Evolutionary conservation across 2,329 filamentous ascomycete species (phyloP), one percentile per base, ranked within the genome.

Genomic region (Chrysoporthe cubensis): DNA sequence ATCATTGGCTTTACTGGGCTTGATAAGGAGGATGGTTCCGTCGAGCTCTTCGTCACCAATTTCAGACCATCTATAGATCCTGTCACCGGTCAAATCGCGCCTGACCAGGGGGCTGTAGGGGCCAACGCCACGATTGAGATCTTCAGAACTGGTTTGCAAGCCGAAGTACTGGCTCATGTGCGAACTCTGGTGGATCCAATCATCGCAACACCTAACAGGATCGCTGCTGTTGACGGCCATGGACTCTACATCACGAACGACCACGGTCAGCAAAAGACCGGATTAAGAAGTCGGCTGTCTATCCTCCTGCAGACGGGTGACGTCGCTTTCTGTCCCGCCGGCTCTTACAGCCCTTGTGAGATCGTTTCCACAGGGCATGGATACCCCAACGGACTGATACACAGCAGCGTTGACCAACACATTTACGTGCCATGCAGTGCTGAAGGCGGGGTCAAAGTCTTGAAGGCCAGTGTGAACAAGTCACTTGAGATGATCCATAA

Each of bases 1-100:
- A 50, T 79, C 5, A 69, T 72, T 8, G 78, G 79, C 1, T 74
- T 80, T 9, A 71, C 72, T 0, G 79, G 74, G 0, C 34, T 74
- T 0, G 77, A 78, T n/a, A 62, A 69, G n/a, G 21, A 61, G 7
- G 63, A 66, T 11, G 69, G 70, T 4, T 68, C 66, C 9, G 59
- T 75, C 8, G 67, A 73, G 37, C 63, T 77, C 18, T 71, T 73
- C 50, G 32, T 76, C 18, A 66, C 74, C 46, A 75, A 77, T 66
- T 69, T 68, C 37, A 70, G 72, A 44, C 74, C 76, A 0, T 74
- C 75, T 1, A 40, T 76, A 1, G 72, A 77, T 57, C 26, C 2
- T 32, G 14, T 64, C 1, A 64, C 34, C 8, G 65, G 65, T 14
- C 42, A 61, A 43, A 34, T 68, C 11, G 8, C 61, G 14, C 32